Evolutionary conservation across 148 eudicot genomes (phyloP).

Genomic region (Cornus kousa): DNA sequence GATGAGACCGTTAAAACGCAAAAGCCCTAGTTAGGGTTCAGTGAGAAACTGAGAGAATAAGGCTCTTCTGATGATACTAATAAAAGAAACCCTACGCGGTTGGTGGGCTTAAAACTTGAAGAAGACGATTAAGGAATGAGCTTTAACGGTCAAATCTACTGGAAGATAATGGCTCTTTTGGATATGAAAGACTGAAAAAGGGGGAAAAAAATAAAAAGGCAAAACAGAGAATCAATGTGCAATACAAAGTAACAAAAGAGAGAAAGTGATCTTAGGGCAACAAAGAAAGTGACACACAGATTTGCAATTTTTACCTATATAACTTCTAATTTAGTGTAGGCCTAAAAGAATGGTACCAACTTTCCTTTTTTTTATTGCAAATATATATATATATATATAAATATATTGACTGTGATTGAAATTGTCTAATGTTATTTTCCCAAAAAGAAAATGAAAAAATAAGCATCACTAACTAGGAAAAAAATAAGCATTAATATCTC

Average conservation of each 20-base stretch:
- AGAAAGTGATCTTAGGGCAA: background rate
- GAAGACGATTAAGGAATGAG: background rate
- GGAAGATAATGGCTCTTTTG: background rate
- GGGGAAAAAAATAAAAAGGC: background rate
- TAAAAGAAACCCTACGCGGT: background rate
- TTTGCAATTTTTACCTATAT: background rate
- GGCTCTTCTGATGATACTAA: background rate
- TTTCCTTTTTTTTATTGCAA: too few relatives aligned
- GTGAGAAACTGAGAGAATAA: background rate
- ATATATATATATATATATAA: too few relatives aligned
- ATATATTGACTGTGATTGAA: too few relatives aligned
- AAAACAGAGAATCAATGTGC: background rate
- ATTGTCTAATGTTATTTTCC: too few relatives aligned
- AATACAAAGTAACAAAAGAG: background rate
- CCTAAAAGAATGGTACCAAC: background rate
- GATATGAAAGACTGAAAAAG: background rate
- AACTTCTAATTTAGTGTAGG: background rate
- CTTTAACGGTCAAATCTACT: conserved; percentile 15
- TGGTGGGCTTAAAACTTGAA: background rate
- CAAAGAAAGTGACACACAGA: background rate
- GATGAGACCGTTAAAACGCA: background rate
- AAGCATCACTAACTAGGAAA: too few relatives aligned
- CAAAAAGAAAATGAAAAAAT: too few relatives aligned
- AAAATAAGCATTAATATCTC: too few relatives aligned
- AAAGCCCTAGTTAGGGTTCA: conserved; percentile 12